Evolutionary conservation across 2,329 filamentous ascomycete genomes (phyloP), one percentile per base, ranked within the genome.

Genomic region (Pseudogymnoascus destructans): DNA sequence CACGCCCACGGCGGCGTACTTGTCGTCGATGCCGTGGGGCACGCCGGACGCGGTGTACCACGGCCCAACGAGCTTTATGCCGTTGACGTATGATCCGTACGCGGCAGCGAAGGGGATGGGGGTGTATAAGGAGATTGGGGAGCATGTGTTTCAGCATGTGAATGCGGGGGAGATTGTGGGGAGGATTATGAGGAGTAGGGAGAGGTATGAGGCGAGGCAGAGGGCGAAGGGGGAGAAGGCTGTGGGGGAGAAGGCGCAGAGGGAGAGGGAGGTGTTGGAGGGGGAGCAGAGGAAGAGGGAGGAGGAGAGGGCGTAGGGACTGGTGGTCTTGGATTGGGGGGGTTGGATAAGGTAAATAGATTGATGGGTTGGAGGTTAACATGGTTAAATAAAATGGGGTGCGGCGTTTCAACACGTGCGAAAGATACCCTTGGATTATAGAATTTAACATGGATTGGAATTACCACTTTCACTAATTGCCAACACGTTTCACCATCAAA

Each of bases 111-210:
- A 91, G 72, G 76, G 78, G 54, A 82, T 95, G 76, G 85, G 86
- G 32, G 89, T 98, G 68, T 95, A 95, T 75, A 79, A 77, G 38
- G 82, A 95, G 69, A 84, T 95, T 40, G 80, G 80, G 9, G 72
- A 76, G 57, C 93, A 98, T 72, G 77, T 81, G 17, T 98, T 92
- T 70, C 80, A 87, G 63, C 79, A 90, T 61, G 90, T 97, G 63
- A 96, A 97, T 71, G 90, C 92, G 0, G 90, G 85, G 2, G 86
- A 93, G 65, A 97, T 98, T 65, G 91, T 98, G 54, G 81, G 86
- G 64, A 78, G 93, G 30, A 98, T 98, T 69, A 77, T 97, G 77
- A 87, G 84, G 71, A 91, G 89, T 66, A 79, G 91, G 32, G 85
- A 86, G 60, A 79, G 89, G 68, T 98, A 96, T 71, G 92, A 97